Conservation (phyloP, 2,329 filamentous ascomycete genomes). For the Podosphaera xanthii region DNA sequence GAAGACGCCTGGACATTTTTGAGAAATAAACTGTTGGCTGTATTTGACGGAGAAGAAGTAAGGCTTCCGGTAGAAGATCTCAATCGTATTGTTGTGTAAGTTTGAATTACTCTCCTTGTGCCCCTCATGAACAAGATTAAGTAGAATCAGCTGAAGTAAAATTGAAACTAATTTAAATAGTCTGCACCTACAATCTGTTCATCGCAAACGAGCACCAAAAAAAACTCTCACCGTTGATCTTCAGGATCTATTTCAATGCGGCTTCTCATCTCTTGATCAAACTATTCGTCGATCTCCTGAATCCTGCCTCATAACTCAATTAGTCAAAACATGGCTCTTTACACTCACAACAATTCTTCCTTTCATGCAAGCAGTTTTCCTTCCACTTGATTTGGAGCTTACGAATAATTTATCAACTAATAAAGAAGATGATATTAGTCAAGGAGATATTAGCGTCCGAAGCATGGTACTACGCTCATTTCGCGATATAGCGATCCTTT, state of each 20-base stretch:
- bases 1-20: constrained; percentile 71
- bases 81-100: constrained; percentile 46
- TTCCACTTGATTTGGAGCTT: constrained; percentile 84
- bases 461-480: constrained; percentile 72
- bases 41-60: constrained; percentile 64
- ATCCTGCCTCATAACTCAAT: constrained; percentile 66
- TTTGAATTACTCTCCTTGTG: constrained; percentile 1
- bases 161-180: constrained; percentile 6
- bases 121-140: neutral
- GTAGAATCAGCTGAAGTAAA: neutral
- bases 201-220: constrained; percentile 43
- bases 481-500: constrained; percentile 70
- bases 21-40: constrained; percentile 49
- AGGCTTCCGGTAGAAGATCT: constrained; percentile 66
- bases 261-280: constrained; percentile 69
- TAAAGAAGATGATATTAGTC: constrained; percentile 29
- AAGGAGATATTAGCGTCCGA: constrained; percentile 29
- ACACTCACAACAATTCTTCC: constrained; percentile 80
- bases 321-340: constrained; percentile 86
- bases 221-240: constrained; percentile 54
- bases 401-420: constrained; percentile 38
- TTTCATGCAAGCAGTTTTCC: constrained; percentile 84
- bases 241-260: constrained; percentile 51
- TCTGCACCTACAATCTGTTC: constrained; percentile 55
- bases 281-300: constrained; percentile 59